Conservation (phyloP, 345 rosid species). For the Camelina neglecta region DNA sequence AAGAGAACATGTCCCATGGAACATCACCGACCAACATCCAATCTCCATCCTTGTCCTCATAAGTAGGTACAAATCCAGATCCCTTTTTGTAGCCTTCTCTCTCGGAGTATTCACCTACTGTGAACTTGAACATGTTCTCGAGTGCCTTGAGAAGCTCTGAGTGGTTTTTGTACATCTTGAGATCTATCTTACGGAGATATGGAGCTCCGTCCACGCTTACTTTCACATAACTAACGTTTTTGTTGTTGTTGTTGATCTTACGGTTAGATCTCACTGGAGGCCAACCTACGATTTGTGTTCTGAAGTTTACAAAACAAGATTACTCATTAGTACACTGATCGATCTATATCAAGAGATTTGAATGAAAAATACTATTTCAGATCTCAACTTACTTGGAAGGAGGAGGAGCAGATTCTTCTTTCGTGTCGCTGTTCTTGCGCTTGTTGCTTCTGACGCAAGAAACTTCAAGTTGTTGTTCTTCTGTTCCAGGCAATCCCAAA, state of each 20-base stretch:
- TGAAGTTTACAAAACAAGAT: constrained; percentile 34
- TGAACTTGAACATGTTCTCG: constrained; percentile 77
- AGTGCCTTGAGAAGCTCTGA: constrained; percentile 61
- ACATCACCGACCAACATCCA: constrained; percentile 94
- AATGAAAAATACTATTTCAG: constrained; percentile 3
- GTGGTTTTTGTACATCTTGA: constrained; percentile 64
- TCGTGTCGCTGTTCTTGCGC: constrained; percentile 42
- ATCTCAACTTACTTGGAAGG: constrained; percentile 67
- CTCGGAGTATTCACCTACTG: constrained; percentile 63
- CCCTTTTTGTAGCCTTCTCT: constrained; percentile 75
- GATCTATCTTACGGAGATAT: constrained; percentile 75
- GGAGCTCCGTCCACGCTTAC: constrained; percentile 96
- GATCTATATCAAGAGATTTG: background rate
- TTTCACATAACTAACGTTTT: constrained; percentile 66
- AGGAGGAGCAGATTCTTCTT: constrained; percentile 39
- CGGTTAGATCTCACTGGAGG: constrained; percentile 69
- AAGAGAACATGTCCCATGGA: constrained; percentile 87
- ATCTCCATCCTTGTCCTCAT: constrained; percentile 87
- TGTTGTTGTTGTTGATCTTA: constrained; percentile 25
- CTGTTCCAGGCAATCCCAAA: constrained; percentile 78
- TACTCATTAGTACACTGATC: constrained; percentile 18
- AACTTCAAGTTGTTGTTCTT: constrained; percentile 37
- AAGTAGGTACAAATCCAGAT: constrained; percentile 72
- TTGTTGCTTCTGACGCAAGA: constrained; percentile 61
- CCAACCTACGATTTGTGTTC: constrained; percentile 82